Percentiles rank a stretch among this genome's conserved stretches.
Conservation (phyloP, 2,329 filamentous ascomycete genomes). For the Xylariaceae sp. region DNA sequence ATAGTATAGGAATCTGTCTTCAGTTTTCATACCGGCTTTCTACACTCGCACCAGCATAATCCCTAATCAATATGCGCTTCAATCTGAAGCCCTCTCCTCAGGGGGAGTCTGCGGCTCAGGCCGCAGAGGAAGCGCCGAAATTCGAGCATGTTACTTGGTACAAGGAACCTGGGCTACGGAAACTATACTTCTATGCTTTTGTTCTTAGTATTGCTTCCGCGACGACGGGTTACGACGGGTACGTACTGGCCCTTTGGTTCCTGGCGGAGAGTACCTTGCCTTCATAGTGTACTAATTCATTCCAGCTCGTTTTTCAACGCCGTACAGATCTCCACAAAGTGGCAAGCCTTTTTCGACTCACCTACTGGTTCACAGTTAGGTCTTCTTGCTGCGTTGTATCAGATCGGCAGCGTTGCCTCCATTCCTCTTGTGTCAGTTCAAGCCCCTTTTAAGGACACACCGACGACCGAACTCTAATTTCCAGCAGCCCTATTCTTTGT, state of each 20-base stretch:
- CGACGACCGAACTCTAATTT: constrained; percentile 1
- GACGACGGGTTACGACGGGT: constrained; percentile 55
- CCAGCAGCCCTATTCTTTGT: constrained; percentile 45
- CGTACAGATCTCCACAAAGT: constrained; percentile 42
- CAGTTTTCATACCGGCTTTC: neutral
- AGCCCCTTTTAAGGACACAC: neutral
- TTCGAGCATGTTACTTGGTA: constrained; percentile 50
- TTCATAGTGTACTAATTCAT: constrained; percentile 7
- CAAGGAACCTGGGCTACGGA: constrained; percentile 52
- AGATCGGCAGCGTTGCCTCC: constrained; percentile 53
- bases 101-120: constrained; percentile 23
- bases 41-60: neutral
- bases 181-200: constrained; percentile 51
- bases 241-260: constrained; percentile 19
- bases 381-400: constrained; percentile 55
- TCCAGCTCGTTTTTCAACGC: constrained; percentile 43
- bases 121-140: constrained; percentile 47
- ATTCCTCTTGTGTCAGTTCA: constrained; percentile 50
- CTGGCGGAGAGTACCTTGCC: neutral
- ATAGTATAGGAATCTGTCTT: neutral
- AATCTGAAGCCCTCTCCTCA: constrained; percentile 8
- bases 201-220: constrained; percentile 52
- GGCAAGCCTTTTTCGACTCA: constrained; percentile 46
- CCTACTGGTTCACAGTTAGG: constrained; percentile 44
- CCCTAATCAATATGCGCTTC: neutral